phyloP scores from a whole-genome alignment of 257 asterid genomes.

The Galeopsis tetrahit region DNA sequence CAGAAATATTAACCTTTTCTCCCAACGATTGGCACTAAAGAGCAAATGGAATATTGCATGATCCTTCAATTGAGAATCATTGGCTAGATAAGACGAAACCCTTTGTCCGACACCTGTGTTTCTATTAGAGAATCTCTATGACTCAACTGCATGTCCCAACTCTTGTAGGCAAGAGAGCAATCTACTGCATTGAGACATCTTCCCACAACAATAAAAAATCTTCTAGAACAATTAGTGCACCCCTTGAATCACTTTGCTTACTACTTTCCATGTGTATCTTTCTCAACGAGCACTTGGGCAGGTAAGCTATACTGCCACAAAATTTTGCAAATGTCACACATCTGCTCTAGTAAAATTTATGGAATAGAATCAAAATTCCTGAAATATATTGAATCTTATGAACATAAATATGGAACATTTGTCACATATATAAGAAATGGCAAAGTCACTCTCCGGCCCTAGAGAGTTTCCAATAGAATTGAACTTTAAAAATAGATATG shows the following conservation, averaged over 20 bases:
- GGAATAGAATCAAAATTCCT: constrained; percentile 5
- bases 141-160: constrained; percentile 74
- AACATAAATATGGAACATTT: background rate
- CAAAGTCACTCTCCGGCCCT: background rate
- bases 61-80: constrained; percentile 82
- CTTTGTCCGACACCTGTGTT: constrained; percentile 86
- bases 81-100: constrained; percentile 89
- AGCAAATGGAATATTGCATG: constrained; percentile 86
- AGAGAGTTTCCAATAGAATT: constrained; percentile 2
- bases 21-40: constrained; percentile 98
- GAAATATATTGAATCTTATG: background rate
- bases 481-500: constrained; percentile 1
- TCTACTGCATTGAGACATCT: constrained; percentile 79
- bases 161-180: constrained; percentile 61
- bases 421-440: background rate
- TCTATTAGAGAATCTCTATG: constrained; percentile 96
- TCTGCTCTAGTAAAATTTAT: constrained; percentile 45
- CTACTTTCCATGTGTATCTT: constrained; percentile 67
- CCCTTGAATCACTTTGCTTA: constrained; percentile 58
- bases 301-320: constrained; percentile 43
- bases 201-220: constrained; percentile 93
- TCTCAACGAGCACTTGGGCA: constrained; percentile 54
- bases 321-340: constrained; percentile 35
- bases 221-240: constrained; percentile 90
- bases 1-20: constrained; percentile 61